A percentile compares a stretch with the other conserved stretches of the same genome.
These are phyloP conservation scores for Anthoceros angustus DNA, from an alignment of 225 moss, liverwort and hornwort species.

Conservation along the genomic window DNA sequence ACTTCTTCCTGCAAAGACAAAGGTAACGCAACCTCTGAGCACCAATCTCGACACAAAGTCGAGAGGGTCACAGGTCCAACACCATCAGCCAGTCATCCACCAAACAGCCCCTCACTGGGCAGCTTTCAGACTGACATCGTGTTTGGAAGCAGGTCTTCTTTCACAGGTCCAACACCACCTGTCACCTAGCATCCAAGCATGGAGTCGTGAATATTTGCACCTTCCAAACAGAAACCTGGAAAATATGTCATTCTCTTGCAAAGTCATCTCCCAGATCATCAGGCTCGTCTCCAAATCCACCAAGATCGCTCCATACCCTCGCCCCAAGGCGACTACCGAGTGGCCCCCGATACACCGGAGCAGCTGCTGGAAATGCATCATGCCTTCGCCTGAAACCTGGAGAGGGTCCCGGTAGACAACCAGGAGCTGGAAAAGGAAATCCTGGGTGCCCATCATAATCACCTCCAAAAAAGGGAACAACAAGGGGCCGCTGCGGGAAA, in stretches of 20 bases:
- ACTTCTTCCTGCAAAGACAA: no score
- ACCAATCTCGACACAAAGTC: no score
- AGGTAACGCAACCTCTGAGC: no score
- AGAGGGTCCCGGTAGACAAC: background rate
- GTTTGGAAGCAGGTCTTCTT: no score
- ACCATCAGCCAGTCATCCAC: no score
- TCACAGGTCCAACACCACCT: no score
- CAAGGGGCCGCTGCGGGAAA: conserved; percentile 36
- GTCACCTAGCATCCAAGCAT: no score
- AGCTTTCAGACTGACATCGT: no score
- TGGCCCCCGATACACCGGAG: background rate
- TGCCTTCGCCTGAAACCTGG: background rate
- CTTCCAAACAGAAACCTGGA: background rate
- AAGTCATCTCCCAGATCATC: background rate
- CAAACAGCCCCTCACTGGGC: no score
- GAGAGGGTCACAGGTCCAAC: no score
- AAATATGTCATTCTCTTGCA: background rate
- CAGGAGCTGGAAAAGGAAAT: conserved; percentile 13
- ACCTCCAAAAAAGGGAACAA: conserved; percentile 40
- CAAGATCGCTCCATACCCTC: background rate
- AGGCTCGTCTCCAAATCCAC: background rate
- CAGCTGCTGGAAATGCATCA: background rate
- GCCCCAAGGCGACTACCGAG: background rate
- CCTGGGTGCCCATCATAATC: conserved; percentile 47
- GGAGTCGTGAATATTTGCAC: no score